Evolutionary conservation across 2,329 filamentous ascomycete species (phyloP), one percentile per base, ranked within the genome.

Genomic region (Ophiostoma tasmaniense): DNA sequence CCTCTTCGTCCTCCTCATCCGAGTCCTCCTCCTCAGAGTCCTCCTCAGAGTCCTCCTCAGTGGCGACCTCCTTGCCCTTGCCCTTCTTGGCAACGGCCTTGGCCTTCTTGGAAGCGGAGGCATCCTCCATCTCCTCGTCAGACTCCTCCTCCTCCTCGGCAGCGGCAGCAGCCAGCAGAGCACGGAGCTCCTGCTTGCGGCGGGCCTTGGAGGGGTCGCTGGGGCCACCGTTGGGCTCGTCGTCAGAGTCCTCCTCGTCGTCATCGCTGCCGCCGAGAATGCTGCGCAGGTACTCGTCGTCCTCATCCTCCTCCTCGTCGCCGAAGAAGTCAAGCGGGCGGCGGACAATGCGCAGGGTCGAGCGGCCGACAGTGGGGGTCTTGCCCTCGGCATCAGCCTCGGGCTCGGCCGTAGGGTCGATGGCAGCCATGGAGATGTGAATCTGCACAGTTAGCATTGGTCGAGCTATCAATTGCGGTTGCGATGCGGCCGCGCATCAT

Each of bases 351-450:
- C 95, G 97, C 76, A 99, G 84, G 67, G 95, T 99, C 68, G 95
- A 90, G 75, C 93, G 90, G 75, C 89, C 86, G 71, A 88, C 80
- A 70, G 81, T 79, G 75, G 86, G 86, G 71, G 86, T 80, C 76
- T 89, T 87, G 75, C 84, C 85, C 67, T 85, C 84, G 70, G 84
- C 83, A 74, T 89, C 88, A 70, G 84, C 83, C 78, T 92, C 85
- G 45, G 89, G 85, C 74, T 87, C 84, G 75, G 91, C 91, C 76
- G 87, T 92, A 70, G 95, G 95, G 78, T 99, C 94, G 78, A 99
- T 90, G 73, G 95, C 95, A 76, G 96, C 95, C 95, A 99, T 99
- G 76, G 93, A 98, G 77, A 99, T 92, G 79, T 92, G 92, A 82
- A 97, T 96, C 93, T 97, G 76, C 10, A 11, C 2, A 2, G 68